Conservation (phyloP, 192 early-diverging fungal genomes). For the Umbelopsis vinacea region DNA sequence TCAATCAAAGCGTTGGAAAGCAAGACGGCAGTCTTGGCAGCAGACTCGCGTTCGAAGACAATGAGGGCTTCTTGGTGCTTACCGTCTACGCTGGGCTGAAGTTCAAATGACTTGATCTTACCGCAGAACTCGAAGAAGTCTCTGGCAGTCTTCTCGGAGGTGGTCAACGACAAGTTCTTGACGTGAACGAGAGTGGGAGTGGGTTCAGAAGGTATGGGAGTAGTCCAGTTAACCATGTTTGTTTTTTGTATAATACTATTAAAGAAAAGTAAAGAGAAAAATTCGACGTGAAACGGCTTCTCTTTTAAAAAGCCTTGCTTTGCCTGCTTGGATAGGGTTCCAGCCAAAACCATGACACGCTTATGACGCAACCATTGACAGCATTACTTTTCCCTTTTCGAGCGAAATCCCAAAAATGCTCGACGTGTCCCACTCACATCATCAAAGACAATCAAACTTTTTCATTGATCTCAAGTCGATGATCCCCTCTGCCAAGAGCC, state of each 20-base stretch:
- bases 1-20: slow-evolving; percentile 60
- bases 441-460: too few relatives aligned
- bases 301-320: background rate
- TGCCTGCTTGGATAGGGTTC: background rate
- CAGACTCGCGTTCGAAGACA: slow-evolving; percentile 54
- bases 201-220: slow-evolving; percentile 43
- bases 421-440: background rate
- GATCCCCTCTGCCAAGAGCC: too few relatives aligned
- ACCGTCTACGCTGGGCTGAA: slow-evolving; percentile 45
- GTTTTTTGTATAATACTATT: background rate
- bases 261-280: background rate
- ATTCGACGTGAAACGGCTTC: background rate
- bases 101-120: slow-evolving; percentile 57
- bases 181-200: slow-evolving; percentile 52
- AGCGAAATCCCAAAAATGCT: background rate
- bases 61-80: slow-evolving; percentile 51
- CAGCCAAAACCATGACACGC: background rate
- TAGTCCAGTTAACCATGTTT: slow-evolving; percentile 21
- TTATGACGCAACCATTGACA: slow-evolving; percentile 15
- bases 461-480: too few relatives aligned
- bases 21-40: slow-evolving; percentile 61
- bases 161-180: slow-evolving; percentile 48
- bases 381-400: background rate
- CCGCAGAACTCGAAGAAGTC: slow-evolving; percentile 67
- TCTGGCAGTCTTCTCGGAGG: slow-evolving; percentile 54